Conservation (phyloP, 805 yeast genomes). For the Debaryomyces hansenii region DNA sequence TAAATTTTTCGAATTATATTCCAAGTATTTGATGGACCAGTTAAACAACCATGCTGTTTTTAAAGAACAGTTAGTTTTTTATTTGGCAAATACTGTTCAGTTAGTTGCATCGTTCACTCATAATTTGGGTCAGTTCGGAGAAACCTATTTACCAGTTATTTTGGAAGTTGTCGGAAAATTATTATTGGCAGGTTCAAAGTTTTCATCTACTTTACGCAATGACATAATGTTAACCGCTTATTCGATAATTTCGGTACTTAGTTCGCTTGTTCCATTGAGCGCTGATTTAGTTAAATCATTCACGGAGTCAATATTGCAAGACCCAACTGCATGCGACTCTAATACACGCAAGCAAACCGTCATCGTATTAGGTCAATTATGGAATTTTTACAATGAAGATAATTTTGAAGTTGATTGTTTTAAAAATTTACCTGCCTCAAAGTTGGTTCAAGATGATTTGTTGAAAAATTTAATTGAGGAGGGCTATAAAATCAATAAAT, state of each 20-base stretch:
- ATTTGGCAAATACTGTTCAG: constrained; percentile 69
- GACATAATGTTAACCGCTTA: constrained; percentile 84
- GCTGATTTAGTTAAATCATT: constrained; percentile 28
- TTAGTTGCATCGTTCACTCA: constrained; percentile 63
- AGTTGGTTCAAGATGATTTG: constrained; percentile 5
- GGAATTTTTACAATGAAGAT: constrained; percentile 22
- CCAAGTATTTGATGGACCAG: constrained; percentile 51
- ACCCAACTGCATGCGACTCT: constrained; percentile 20
- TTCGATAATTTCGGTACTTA: constrained; percentile 74
- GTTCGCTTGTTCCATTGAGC: constrained; percentile 65
- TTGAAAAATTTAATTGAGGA: constrained; percentile 19
- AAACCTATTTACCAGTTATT: constrained; percentile 51
- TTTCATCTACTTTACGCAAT: constrained; percentile 19
- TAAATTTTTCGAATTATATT: constrained; percentile 66
- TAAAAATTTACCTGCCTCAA: constrained; percentile 9
- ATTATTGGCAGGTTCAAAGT: constrained; percentile 29
- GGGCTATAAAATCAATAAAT: constrained; percentile 29
- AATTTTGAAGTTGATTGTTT: constrained; percentile 16
- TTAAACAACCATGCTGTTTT: constrained; percentile 58
- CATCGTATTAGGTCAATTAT: constrained; percentile 42
- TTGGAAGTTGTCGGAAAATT: constrained; percentile 60
- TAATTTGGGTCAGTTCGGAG: constrained; percentile 44
- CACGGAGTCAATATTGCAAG: constrained; percentile 33
- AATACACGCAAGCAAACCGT: constrained; percentile 29
- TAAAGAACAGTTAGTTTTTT: constrained; percentile 74